Evolutionary conservation across 768 basidiomycete genomes (phyloP), one percentile per base, ranked within the genome.

Genomic region (Podaxis sp.): DNA sequence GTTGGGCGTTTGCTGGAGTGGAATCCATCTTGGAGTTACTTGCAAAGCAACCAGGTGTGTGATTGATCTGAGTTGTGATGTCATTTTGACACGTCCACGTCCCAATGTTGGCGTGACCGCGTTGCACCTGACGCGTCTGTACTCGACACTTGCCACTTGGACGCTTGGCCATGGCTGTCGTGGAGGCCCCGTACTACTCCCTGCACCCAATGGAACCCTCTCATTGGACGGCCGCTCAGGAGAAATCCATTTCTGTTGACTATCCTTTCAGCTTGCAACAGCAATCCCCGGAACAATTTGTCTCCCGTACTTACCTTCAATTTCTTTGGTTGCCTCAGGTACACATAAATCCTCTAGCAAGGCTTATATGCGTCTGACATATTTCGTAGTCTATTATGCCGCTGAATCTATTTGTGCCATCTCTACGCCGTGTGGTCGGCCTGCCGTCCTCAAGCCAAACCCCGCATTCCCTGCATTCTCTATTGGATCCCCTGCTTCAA

Each of bases 241-340:
- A 88, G 66, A 84, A 84, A 62, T 65, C 77, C 5, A 71, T 90
- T 28, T 75, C 77, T 2, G 73, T 74, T 42, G 87, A 88, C 21
- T 87, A 77, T 64, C 87, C 85, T 2, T 82, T 88, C 47, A 76
- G 79, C 21, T 47, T 77, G 36, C 63, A 71, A 48, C 63, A 74
- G 44, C 83, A 85, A 65, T 74, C 78, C 0, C 74, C 80, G 16
- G 86, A 84, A 16, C 80, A 87, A 63, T 85, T 80, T 66, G 79
- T 87, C 23, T 77, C 76, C 2, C 77, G 86, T n/a, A 84, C 78
- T 2, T 91, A 91, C 70, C 80, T 89, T 48, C 88, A 90, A 65
- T 89, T 87, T 64, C 77, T 91, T 5, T 91, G 89, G 89, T 79
- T 91, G 46, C 89, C 90, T 50, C 82, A 90, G 74, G 90, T 90